Evolutionary conservation across 805 yeast species (phyloP).

Genomic region (Myxozyma neotropica): DNA sequence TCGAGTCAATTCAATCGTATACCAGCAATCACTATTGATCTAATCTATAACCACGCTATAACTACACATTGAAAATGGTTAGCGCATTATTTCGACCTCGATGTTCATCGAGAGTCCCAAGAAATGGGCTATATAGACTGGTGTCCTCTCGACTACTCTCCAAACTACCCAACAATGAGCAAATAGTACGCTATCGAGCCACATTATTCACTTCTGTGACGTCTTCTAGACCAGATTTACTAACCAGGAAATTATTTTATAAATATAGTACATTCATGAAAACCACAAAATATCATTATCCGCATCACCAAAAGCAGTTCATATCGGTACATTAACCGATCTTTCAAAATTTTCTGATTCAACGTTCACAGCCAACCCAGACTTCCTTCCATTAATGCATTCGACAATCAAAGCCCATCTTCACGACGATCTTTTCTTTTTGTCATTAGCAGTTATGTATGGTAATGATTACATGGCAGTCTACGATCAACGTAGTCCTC

Average conservation of each 20-base stretch:
- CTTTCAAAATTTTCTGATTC: neutral
- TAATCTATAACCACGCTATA: no score
- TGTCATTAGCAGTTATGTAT: constrained; percentile 41
- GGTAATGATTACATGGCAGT: constrained; percentile 61
- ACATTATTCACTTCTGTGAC: no score
- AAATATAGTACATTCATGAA: constrained; percentile 4
- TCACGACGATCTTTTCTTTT: constrained; percentile 39
- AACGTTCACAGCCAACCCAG: constrained; percentile 18
- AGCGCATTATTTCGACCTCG: neutral
- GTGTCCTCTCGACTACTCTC: neutral
- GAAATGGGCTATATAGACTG: neutral
- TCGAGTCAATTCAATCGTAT: no score
- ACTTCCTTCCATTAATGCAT: constrained; percentile 25
- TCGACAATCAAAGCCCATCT: constrained; percentile 34
- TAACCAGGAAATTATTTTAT: no score
- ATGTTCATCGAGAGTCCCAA: neutral
- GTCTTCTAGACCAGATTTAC: no score
- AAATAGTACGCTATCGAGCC: constrained; percentile 1
- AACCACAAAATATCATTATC: constrained; percentile 15
- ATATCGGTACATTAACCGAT: constrained; percentile 10
- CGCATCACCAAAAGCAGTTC: constrained; percentile 16
- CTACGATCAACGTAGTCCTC: constrained; percentile 67
- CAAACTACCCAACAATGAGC: constrained; percentile 6
- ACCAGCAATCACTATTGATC: no score
- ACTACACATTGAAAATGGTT: no score